phyloP scores from a whole-genome alignment of 306 rosid genomes.

The Pachyrhizus erosus region DNA sequence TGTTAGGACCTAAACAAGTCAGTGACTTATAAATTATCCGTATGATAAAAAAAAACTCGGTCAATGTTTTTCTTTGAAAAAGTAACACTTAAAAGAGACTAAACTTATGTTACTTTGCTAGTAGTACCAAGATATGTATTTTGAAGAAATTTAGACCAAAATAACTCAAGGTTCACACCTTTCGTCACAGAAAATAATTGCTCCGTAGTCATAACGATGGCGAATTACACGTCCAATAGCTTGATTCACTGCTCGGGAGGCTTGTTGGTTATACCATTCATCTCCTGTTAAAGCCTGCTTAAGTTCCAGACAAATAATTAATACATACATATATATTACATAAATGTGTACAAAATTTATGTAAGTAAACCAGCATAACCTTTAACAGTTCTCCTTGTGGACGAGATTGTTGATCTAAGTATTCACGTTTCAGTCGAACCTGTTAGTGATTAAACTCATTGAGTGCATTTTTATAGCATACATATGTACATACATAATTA shows the following conservation, averaged over 20 bases:
- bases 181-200: conserved; percentile 91
- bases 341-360: conserved; percentile 1
- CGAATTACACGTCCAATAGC: conserved; percentile 99
- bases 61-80: conserved; percentile 19
- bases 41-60: background rate
- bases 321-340: background rate
- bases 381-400: conserved; percentile 52
- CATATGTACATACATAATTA: conserved; percentile 19
- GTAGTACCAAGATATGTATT: conserved; percentile 30
- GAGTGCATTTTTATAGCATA: conserved; percentile 32
- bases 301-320: conserved; percentile 34
- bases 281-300: conserved; percentile 76
- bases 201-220: conserved; percentile 96
- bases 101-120: conserved; percentile 12
- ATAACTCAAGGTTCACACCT: conserved; percentile 61
- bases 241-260: conserved; percentile 95
- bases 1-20: conserved; percentile 26
- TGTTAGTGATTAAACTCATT: conserved; percentile 48
- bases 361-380: conserved; percentile 55
- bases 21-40: conserved; percentile 19
- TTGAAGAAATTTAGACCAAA: conserved; percentile 25
- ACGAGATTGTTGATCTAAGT: conserved; percentile 70
- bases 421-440: conserved; percentile 95
- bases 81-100: background rate
- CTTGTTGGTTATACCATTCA: conserved; percentile 97